Evolutionary conservation across 495 filamentous ascomycete species (phyloP).

Genomic region (Trichoderma reesei): DNA sequence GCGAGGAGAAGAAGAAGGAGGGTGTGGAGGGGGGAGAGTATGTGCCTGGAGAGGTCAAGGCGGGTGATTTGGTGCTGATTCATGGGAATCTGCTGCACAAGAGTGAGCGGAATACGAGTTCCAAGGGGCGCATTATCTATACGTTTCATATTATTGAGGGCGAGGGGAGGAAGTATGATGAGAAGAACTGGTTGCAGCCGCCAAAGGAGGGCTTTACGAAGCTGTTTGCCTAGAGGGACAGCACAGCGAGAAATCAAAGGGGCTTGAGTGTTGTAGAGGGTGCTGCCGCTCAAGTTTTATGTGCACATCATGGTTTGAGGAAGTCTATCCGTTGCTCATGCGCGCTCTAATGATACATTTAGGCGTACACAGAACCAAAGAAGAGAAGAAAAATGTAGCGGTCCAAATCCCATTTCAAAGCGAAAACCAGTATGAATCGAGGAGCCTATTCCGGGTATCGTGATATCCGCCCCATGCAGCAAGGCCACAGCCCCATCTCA

Average conservation of each 20-base stretch:
- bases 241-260: neutral
- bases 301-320: neutral
- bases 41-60: slow-evolving; percentile 69
- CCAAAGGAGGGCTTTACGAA: slow-evolving; percentile 64
- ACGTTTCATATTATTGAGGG: slow-evolving; percentile 97
- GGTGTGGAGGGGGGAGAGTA: slow-evolving; percentile 40
- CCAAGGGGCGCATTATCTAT: slow-evolving; percentile 84
- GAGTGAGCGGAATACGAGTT: slow-evolving; percentile 83
- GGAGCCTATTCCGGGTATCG: neutral
- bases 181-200: slow-evolving; percentile 87
- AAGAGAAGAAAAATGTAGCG: neutral
- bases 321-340: neutral
- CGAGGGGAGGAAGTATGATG: slow-evolving; percentile 64
- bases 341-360: neutral
- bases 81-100: slow-evolving; percentile 95
- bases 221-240: slow-evolving; percentile 31
- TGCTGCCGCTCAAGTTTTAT: neutral
- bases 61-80: slow-evolving; percentile 78
- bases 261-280: neutral
- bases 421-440: neutral
- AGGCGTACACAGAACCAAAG: neutral
- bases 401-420: neutral
- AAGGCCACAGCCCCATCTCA: neutral
- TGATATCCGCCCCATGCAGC: neutral
- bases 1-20: slow-evolving; percentile 16